phyloP scores from a whole-genome alignment of 768 basidiomycete species.

The Kwoniella mangroviensis region DNA sequence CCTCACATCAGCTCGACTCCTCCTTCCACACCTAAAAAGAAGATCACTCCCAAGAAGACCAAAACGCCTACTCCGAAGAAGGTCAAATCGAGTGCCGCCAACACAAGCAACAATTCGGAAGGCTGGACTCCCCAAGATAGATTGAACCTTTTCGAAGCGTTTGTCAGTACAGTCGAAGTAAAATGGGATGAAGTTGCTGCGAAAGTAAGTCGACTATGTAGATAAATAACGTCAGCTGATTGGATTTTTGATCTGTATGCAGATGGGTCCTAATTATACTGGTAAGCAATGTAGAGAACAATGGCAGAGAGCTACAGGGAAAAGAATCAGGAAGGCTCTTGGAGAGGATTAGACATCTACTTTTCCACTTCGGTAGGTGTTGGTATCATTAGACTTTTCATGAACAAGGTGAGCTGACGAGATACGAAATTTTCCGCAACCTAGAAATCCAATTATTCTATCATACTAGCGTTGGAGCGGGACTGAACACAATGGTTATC shows the following conservation, averaged over 20 bases:
- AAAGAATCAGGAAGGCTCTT: conserved; percentile 34
- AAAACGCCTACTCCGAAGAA: background rate
- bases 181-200: conserved; percentile 35
- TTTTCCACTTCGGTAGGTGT: too few relatives aligned
- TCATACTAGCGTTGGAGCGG: too few relatives aligned
- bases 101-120: conserved; percentile 6
- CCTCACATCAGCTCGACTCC: too few relatives aligned
- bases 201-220: conserved; percentile 14
- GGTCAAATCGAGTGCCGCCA: background rate
- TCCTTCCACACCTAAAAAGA: background rate
- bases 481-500: too few relatives aligned
- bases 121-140: conserved; percentile 26
- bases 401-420: too few relatives aligned
- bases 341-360: conserved; percentile 3
- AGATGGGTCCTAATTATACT: conserved; percentile 29
- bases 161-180: conserved; percentile 11
- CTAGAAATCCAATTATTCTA: too few relatives aligned
- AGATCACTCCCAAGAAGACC: background rate
- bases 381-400: too few relatives aligned
- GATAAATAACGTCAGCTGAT: background rate
- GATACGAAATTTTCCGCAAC: too few relatives aligned
- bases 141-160: conserved; percentile 33
- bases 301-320: conserved; percentile 33
- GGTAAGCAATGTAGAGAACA: conserved; percentile 37
- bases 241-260: background rate